Evolutionary conservation across 192 early-diverging fungal genomes (phyloP), one percentile per base, ranked within the genome.

Genomic region (Umbelopsis sp.): DNA sequence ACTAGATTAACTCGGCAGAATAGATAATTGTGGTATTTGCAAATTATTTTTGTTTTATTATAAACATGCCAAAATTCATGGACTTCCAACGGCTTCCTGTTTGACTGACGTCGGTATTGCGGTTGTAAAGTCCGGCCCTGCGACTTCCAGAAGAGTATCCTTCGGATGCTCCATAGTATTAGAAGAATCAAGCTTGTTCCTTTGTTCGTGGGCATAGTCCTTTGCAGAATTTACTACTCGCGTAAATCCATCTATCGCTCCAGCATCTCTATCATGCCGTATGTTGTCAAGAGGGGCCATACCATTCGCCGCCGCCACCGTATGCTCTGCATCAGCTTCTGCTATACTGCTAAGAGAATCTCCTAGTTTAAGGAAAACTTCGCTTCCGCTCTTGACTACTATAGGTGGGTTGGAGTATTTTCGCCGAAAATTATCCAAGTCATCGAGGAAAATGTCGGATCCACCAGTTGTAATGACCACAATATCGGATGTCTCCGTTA

Each of bases 381-480:
- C 89, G n/a, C 86, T 81, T 0, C 91, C 91, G 24, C 86, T 89
- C 70, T 88, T 87, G 38, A 90, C 91, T 71, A 90, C 85, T 29
- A 88, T 91, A 20, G 89, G 85, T 26, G 91, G 83, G 36, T 83
- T 84, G 5, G 85, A 77, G 66, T 87, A 91, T 65, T 82, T 79
- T 65, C 85, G 81, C 34, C 86, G 84, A 71, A 80, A 90, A 10
- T 82, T 68, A 22, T 87, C 83, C 43, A 92, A 66, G 50, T 82
- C 75, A 8, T 84, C 86, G 45, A 93, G 78, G 66, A 71, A 84
- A 26, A 90, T 86, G 71, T 91, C 88, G 44, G 86, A 86, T 0
- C 91, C 90, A 26, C 91, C 91, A 66, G 87, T 87, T 36, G 91
- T 85, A 38, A 93, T 76, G 14, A 93, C 81, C 6, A 93, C 90